A percentile compares a stretch with the other conserved stretches of the same genome.
These are phyloP conservation scores for Tubosaeta brunneosetosa DNA, from an alignment of 768 basidiomycete genomes.

Conservation along the genomic window DNA sequence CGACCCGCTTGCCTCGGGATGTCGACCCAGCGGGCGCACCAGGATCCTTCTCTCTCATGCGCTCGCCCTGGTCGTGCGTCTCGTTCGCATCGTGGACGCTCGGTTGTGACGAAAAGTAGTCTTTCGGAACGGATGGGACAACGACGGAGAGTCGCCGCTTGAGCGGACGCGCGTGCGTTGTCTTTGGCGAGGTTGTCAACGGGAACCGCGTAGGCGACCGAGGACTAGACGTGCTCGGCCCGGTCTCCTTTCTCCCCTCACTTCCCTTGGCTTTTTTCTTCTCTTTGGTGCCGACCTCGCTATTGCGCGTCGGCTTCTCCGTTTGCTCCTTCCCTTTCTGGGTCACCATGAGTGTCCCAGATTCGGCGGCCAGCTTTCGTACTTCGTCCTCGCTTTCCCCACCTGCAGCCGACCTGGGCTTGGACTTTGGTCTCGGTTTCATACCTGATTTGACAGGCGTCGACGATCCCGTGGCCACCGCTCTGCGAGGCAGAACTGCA, in stretches of 20 bases:
- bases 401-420: background rate
- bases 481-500: conserved; percentile 12
- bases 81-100: background rate
- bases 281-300: background rate
- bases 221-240: background rate
- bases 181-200: conserved; percentile 1
- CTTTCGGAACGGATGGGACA: conserved; percentile 23
- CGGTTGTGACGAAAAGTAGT: conserved; percentile 1
- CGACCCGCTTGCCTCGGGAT: conserved; percentile 5
- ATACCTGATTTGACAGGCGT: conserved; percentile 27
- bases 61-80: background rate
- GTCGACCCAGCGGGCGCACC: background rate
- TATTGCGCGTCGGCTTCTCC: background rate
- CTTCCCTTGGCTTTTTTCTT: background rate
- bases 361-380: background rate
- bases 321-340: background rate
- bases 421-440: conserved; percentile 20
- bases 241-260: background rate
- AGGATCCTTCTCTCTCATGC: background rate
- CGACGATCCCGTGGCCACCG: background rate
- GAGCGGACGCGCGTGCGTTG: background rate
- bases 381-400: conserved; percentile 3
- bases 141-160: conserved; percentile 29
- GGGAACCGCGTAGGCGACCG: conserved; percentile 9
- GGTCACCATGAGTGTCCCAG: background rate